Evolutionary conservation across 2,329 filamentous ascomycete species (phyloP).

Genomic region (Fusarium heterosporum): DNA sequence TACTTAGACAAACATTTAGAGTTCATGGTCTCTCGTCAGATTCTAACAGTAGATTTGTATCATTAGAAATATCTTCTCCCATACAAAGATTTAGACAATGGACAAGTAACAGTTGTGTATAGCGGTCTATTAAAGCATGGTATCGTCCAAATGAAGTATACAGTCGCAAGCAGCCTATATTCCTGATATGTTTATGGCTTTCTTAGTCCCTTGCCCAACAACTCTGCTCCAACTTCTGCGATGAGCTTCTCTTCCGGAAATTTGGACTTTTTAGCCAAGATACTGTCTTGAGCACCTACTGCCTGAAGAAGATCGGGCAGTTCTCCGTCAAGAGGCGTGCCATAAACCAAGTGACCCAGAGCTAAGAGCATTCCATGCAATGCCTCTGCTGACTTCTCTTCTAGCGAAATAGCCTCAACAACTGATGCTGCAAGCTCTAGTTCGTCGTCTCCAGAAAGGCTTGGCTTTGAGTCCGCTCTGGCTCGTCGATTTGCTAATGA

Average conservation of each 20-base stretch:
- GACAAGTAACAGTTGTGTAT: not conserved
- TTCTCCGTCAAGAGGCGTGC: slow-evolving; percentile 75
- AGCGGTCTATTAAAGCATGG: not conserved
- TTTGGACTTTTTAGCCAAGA: slow-evolving; percentile 67
- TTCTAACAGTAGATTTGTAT: no score
- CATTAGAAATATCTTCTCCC: no score
- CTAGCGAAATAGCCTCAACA: slow-evolving; percentile 75
- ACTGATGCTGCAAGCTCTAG: slow-evolving; percentile 85
- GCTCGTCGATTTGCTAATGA: slow-evolving; percentile 75
- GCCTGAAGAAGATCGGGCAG: slow-evolving; percentile 82
- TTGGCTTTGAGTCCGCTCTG: slow-evolving; percentile 67
- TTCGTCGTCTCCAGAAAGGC: slow-evolving; percentile 75
- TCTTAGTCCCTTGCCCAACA: slow-evolving; percentile 63
- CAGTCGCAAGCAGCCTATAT: not conserved
- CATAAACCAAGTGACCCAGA: slow-evolving; percentile 81
- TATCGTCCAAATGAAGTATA: not conserved
- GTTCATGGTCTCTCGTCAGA: no score
- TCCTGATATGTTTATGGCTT: slow-evolving; percentile 43
- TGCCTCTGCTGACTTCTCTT: slow-evolving; percentile 74
- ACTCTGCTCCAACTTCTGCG: slow-evolving; percentile 62
- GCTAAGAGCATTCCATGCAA: slow-evolving; percentile 81
- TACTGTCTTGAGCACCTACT: slow-evolving; percentile 77
- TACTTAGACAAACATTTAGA: no score
- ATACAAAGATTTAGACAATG: not conserved
- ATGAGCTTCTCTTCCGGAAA: slow-evolving; percentile 71